Conservation (phyloP, 1,139 yeast species). For the Pneumocystis oryctolagi region DNA sequence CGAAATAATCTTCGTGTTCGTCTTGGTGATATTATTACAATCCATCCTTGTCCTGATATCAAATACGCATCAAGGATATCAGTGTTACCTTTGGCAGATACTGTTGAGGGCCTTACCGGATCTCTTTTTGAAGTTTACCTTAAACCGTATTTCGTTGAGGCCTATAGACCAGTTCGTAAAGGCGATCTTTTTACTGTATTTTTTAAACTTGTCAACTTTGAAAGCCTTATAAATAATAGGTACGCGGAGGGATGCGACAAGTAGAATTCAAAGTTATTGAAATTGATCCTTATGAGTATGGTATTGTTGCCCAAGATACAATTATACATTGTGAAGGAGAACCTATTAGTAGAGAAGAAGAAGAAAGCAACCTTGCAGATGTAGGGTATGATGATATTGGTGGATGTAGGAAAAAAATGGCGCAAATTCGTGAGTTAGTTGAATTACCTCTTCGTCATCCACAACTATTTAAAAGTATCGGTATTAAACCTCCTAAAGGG, state of each 20-base stretch:
- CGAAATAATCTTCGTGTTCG: constrained; percentile 90
- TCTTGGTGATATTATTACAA: constrained; percentile 77
- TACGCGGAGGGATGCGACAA: constrained; percentile 96
- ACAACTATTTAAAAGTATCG: constrained; percentile 87
- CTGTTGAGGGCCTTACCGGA: constrained; percentile 96
- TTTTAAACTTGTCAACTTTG: background rate
- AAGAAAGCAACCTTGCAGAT: constrained; percentile 86
- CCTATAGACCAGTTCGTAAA: constrained; percentile 95
- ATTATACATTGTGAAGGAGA: constrained; percentile 98
- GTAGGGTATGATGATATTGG: constrained; percentile 99
- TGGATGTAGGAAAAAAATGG: constrained; percentile 97
- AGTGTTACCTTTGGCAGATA: constrained; percentile 94
- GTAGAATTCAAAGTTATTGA: constrained; percentile 97
- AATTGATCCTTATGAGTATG: constrained; percentile 93
- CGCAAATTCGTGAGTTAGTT: constrained; percentile 92
- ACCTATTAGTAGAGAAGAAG: constrained; percentile 97
- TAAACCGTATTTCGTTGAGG: constrained; percentile 97
- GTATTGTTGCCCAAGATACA: constrained; percentile 97
- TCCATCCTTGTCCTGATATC: constrained; percentile 96
- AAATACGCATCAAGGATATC: constrained; percentile 71
- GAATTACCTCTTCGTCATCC: constrained; percentile 96
- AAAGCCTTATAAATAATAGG: background rate
- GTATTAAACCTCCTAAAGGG: constrained; percentile 96
- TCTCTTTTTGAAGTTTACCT: constrained; percentile 91
- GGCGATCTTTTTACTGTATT: constrained; percentile 84